A percentile compares a stretch with the other conserved stretches of the same genome.
phyloP scores from a whole-genome alignment of 352 stramenopile species.

The Phytophthora fragariae region DNA sequence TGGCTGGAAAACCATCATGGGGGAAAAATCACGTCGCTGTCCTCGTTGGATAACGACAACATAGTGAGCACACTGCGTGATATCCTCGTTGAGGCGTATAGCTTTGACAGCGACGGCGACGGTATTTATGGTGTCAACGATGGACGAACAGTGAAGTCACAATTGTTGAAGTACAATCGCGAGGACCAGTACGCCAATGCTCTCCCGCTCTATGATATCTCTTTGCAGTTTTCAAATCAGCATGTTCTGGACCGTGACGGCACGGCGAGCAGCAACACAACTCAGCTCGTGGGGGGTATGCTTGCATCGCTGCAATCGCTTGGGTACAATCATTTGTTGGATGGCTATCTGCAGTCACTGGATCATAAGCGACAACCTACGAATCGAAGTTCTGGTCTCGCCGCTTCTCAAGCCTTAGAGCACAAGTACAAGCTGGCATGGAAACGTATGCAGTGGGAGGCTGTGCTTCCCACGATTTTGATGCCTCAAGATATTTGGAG shows the following conservation, averaged over 20 bases:
- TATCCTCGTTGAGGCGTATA: constrained; percentile 76
- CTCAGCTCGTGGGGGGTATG: constrained; percentile 56
- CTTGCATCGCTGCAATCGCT: constrained; percentile 67
- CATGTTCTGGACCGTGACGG: constrained; percentile 9
- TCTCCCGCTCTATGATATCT: constrained; percentile 79
- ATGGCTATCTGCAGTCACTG: constrained; percentile 61
- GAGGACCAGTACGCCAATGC: constrained; percentile 67
- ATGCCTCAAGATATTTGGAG: constrained; percentile 2
- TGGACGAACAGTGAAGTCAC: constrained; percentile 67
- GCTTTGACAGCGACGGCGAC: constrained; percentile 70
- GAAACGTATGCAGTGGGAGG: constrained; percentile 82
- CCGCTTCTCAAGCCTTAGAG: constrained; percentile 43
- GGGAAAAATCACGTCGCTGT: constrained; percentile 53
- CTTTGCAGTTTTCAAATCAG: constrained; percentile 60
- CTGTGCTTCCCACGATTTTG: constrained; percentile 40
- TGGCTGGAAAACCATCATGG: constrained; percentile 75
- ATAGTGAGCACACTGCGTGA: constrained; percentile 44
- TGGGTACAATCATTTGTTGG: constrained; percentile 78
- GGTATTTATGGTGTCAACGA: constrained; percentile 86
- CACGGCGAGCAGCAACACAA: constrained; percentile 3
- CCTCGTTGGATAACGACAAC: constrained; percentile 35
- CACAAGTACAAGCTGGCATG: constrained; percentile 84
- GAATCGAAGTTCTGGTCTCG: background rate
- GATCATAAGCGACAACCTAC: constrained; percentile 2
- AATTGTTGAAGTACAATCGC: constrained; percentile 77